Base-by-base conservation (phyloP, 164 flowering plant genomes). In the Annona cherimola region DNA sequence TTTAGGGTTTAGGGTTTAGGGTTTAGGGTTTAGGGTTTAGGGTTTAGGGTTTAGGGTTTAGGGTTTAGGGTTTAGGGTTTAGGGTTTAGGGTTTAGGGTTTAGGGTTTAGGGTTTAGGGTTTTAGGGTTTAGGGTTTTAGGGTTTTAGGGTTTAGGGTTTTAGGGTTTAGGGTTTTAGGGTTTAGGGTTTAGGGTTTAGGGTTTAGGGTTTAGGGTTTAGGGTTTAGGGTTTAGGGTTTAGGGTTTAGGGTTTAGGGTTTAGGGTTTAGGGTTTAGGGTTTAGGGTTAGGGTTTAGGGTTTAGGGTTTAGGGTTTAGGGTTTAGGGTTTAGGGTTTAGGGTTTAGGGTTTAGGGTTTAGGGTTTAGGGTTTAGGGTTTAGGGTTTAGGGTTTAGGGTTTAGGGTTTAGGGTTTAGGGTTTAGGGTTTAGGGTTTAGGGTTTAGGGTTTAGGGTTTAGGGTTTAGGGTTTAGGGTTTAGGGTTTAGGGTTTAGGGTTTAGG, bases 271-370 rank as follows among this genome's bases (percentile, higher is more conserved):
- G 63, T 60, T 8, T 69, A n/a, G n/a, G n/a, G n/a, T n/a, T n/a
- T n/a, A n/a, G n/a, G n/a, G n/a, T 69, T 69, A 69, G 71, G 71
- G 60, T 45, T 69, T 69, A 69, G 71, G 71, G 71, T 69, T 69
- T 69, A 69, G 71, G 71, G 71, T 50, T 69, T 69, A 69, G 71
- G 71, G 71, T 69, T 69, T 69, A 69, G 71, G 71, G 71, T 69
- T 69, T 69, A 69, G 71, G 71, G 71, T 69, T 69, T 69, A 69
- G 71, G 71, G 71, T 50, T 69, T 69, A 46, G 71, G 71, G 71
- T 69, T 69, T 69, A 20, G 71, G 71, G 71, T n/a, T n/a, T n/a
- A n/a, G n/a, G n/a, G n/a, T n/a, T n/a, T n/a, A n/a, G n/a, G n/a
- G n/a, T n/a, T n/a, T n/a, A n/a, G n/a, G n/a, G n/a, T n/a, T n/a